phyloP scores from a whole-genome alignment of 2,329 filamentous ascomycete genomes.

The Graphiopsis chlorocephala region DNA sequence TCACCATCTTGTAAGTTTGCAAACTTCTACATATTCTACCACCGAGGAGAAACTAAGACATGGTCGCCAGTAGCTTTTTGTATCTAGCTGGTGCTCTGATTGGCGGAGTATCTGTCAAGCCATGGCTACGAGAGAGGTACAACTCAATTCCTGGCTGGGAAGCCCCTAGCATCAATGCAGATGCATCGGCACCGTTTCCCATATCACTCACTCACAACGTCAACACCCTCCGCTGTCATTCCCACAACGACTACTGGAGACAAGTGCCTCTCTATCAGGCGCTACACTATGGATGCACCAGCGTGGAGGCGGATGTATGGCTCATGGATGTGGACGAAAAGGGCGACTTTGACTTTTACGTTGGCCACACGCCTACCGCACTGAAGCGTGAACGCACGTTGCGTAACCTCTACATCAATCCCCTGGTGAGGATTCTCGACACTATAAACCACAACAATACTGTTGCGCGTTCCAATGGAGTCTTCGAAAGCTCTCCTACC shows the following conservation, averaged over 20 bases:
- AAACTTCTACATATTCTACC: neutral
- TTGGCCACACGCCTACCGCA: slow-evolving; percentile 60
- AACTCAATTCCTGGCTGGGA: neutral
- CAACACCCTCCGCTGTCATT: slow-evolving; percentile 59
- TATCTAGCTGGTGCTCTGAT: neutral
- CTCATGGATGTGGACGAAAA: slow-evolving; percentile 28
- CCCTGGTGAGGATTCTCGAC: slow-evolving; percentile 58
- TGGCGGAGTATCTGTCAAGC: neutral
- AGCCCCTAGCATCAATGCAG: neutral
- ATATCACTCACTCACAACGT: slow-evolving; percentile 37
- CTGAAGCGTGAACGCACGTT: slow-evolving; percentile 59
- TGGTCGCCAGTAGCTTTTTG: neutral
- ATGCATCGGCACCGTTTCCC: neutral
- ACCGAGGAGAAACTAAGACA: neutral
- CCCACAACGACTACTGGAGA: slow-evolving; percentile 71
- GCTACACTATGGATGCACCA: slow-evolving; percentile 57
- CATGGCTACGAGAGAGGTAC: neutral
- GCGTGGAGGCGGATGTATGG: slow-evolving; percentile 70
- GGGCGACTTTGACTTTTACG: slow-evolving; percentile 55
- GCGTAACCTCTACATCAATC: slow-evolving; percentile 61
- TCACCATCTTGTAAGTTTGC: neutral
- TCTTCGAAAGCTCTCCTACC: slow-evolving; percentile 45
- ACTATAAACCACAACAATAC: slow-evolving; percentile 14
- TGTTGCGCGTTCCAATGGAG: slow-evolving; percentile 38
- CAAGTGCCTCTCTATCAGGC: slow-evolving; percentile 62